Conservation (phyloP, 208 protist species). For the Trypanosoma grayi region DNA sequence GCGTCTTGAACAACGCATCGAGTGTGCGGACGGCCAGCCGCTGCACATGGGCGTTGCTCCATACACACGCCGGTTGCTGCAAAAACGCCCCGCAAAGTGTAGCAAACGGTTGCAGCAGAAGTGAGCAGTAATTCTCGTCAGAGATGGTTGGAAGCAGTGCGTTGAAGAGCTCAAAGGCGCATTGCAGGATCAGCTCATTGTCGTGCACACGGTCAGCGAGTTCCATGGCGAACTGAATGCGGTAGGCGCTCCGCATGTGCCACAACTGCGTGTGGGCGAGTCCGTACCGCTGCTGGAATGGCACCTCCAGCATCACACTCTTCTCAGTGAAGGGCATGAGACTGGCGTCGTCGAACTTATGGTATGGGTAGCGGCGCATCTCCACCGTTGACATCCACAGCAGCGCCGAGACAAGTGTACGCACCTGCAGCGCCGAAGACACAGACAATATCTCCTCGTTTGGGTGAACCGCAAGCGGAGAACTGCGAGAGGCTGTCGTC, state of each 20-base stretch:
- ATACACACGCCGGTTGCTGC: constrained; percentile 22
- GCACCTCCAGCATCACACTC: constrained; percentile 15
- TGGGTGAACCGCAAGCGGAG: constrained; percentile 6
- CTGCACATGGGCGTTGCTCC: constrained; percentile 62
- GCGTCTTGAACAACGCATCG: constrained; percentile 35
- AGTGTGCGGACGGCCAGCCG: constrained; percentile 59
- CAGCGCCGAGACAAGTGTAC: constrained; percentile 30
- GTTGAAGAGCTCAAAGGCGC: constrained; percentile 46
- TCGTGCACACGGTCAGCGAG: constrained; percentile 16
- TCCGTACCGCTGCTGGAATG: constrained; percentile 23
- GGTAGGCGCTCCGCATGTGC: constrained; percentile 24
- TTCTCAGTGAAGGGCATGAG: constrained; percentile 19
- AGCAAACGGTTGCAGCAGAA: constrained; percentile 56
- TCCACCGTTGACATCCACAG: constrained; percentile 27
- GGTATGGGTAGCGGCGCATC: constrained; percentile 13
- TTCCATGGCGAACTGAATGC: constrained; percentile 30
- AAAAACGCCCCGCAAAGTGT: constrained; percentile 53
- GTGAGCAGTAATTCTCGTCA: constrained; percentile 36
- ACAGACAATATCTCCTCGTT: constrained; percentile 22
- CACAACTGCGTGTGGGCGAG: constrained; percentile 15
- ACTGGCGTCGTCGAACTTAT: constrained; percentile 22
- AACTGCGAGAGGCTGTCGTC: neutral
- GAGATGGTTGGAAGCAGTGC: constrained; percentile 37
- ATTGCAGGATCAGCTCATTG: constrained; percentile 30
- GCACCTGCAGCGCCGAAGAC: constrained; percentile 17